Conservation (phyloP, 2,329 filamentous ascomycete species). For the Setomelanomma holmii region DNA sequence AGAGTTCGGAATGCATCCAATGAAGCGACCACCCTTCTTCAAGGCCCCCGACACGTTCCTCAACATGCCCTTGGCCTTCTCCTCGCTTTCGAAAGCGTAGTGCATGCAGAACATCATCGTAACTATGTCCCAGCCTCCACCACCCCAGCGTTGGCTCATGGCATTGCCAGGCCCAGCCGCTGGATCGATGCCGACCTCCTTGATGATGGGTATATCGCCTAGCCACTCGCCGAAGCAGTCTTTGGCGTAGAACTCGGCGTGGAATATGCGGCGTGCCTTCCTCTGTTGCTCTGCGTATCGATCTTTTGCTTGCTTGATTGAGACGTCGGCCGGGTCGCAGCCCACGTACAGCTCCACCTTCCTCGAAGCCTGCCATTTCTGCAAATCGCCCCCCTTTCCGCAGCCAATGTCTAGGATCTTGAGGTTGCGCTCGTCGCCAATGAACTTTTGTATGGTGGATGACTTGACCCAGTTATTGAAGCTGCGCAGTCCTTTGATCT, state of each 20-base stretch:
- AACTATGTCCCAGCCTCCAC: constrained; percentile 89
- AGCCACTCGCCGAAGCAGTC: constrained; percentile 91
- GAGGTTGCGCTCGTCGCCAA: constrained; percentile 61
- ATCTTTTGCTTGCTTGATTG: constrained; percentile 87
- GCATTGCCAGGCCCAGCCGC: constrained; percentile 67
- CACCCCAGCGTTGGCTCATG: constrained; percentile 69
- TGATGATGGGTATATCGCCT: constrained; percentile 80
- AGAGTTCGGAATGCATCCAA: constrained; percentile 96
- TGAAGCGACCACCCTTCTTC: constrained; percentile 92
- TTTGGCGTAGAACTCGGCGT: constrained; percentile 86
- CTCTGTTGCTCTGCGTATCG: constrained; percentile 78
- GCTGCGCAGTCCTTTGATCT: constrained; percentile 90
- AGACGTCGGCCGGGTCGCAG: constrained; percentile 89
- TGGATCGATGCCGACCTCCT: constrained; percentile 85
- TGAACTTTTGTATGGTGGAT: constrained; percentile 93
- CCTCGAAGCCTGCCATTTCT: constrained; percentile 95
- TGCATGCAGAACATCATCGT: constrained; percentile 99
- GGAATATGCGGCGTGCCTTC: constrained; percentile 69
- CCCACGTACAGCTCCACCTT: constrained; percentile 92
- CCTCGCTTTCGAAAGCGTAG: constrained; percentile 94
- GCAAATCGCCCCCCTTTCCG: constrained; percentile 93
- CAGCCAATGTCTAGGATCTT: constrained; percentile 93
- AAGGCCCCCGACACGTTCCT: constrained; percentile 87
- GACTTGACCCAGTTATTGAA: constrained; percentile 99
- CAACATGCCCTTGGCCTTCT: constrained; percentile 89